phyloP scores from a whole-genome alignment of 169 alveolate species.

The Babesia sp. region DNA sequence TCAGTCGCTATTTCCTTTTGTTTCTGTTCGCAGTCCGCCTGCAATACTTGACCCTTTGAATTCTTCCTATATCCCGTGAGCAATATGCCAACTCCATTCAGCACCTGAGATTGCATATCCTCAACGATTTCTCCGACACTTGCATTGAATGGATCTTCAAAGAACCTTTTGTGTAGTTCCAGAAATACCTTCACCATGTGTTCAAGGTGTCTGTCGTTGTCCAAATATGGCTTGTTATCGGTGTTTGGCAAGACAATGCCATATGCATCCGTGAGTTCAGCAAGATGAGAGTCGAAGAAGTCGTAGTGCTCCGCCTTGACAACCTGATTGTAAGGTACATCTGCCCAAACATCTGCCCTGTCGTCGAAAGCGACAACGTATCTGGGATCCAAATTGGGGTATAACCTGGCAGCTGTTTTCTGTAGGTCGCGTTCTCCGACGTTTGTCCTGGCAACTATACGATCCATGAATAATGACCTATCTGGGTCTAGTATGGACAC shows the following conservation, averaged over 20 bases:
- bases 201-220: slow-evolving; percentile 86
- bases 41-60: slow-evolving; percentile 78
- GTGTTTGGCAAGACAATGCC: slow-evolving; percentile 53
- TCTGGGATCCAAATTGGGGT: slow-evolving; percentile 82
- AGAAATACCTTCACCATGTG: slow-evolving; percentile 82
- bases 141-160: slow-evolving; percentile 81
- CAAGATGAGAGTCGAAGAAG: slow-evolving; percentile 79
- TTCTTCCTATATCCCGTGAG: slow-evolving; percentile 88
- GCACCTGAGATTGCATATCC: slow-evolving; percentile 74
- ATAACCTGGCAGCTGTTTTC: slow-evolving; percentile 77
- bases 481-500: slow-evolving; percentile 88
- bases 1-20: slow-evolving; percentile 86
- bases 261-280: slow-evolving; percentile 67
- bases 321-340: slow-evolving; percentile 84
- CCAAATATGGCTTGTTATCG: slow-evolving; percentile 65
- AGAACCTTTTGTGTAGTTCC: slow-evolving; percentile 83
- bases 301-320: slow-evolving; percentile 90
- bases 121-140: slow-evolving; percentile 84
- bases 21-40: slow-evolving; percentile 86
- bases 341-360: slow-evolving; percentile 89
- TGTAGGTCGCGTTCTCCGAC: slow-evolving; percentile 82
- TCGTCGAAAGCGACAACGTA: slow-evolving; percentile 88
- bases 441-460: slow-evolving; percentile 86
- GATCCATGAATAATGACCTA: slow-evolving; percentile 84
- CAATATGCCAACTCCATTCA: slow-evolving; percentile 81